Evolutionary conservation across 495 filamentous ascomycete species (phyloP), one percentile per base, ranked within the genome.

Genomic region (Penicillium malachiteum): DNA sequence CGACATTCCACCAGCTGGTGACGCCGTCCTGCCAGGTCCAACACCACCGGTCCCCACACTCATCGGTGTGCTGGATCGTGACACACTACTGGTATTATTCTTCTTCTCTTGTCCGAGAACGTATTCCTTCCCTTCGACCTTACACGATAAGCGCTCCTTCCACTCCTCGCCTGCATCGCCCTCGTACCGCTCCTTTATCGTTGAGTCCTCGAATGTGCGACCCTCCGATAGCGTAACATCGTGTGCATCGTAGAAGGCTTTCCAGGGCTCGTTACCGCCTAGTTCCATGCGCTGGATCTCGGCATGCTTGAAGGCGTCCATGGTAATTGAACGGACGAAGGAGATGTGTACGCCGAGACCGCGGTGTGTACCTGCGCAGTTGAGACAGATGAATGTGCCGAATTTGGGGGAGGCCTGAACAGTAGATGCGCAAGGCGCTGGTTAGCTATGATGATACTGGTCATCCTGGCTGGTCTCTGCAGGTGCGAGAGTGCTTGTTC

Each of bases 291-390:
- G 86, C 69, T 85, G 81, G 56, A 96, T 89, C 68, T 96, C 92
- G 53, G 78, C 77, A 58, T 82, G 82, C 69, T 98, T 98, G 77
- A 98, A 97, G 54, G 89, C 88, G 78, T 98, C 94, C 94, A 98
- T 98, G 44, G 89, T 95, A 59, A 97, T 91, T 55, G 85, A 90
- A 58, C 94, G 88, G 50, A 98, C 91, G 75, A 98, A 98, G 66
- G 91, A 96, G 66, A 98, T 96, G 78, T 98, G 94, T 30, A 98
- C 94, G 49, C 94, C 94, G 13, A 98, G 83, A 3, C 91, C 89
- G 60, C 94, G 89, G 76, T 98, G 94, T 30, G 91, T 90, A 58
- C 94, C 94, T 46, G 94, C 94, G 76, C 94, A 98, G 56, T 85
- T 89, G 41, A 98, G 85, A 73, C 94, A 98, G 77, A 97, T 96